Percentiles rank a stretch among this genome's conserved stretches.
These are phyloP conservation scores for Copromyces sp. DNA, from an alignment of 495 filamentous ascomycete genomes.

Conservation along the genomic window DNA sequence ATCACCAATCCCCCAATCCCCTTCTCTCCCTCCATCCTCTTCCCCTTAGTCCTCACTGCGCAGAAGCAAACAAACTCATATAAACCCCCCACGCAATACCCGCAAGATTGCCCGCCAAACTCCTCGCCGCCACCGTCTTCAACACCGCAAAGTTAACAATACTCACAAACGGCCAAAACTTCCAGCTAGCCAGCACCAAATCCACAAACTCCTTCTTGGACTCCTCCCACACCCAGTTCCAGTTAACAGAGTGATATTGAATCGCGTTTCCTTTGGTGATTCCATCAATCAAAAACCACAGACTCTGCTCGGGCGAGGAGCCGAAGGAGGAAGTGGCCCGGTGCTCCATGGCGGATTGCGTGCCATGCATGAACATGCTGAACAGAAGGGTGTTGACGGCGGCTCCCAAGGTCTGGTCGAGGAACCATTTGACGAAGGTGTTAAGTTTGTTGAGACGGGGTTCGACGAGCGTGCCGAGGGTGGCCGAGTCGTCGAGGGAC, in stretches of 20 bases:
- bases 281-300: slow-evolving; percentile 10
- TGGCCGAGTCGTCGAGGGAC: slow-evolving; percentile 31
- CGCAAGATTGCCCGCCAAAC: slow-evolving; percentile 67
- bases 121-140: slow-evolving; percentile 58
- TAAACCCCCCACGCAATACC: slow-evolving; percentile 84
- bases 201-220: slow-evolving; percentile 52
- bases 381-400: slow-evolving; percentile 72
- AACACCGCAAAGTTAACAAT: slow-evolving; percentile 70
- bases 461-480: slow-evolving; percentile 31
- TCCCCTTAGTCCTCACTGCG: slow-evolving; percentile 18
- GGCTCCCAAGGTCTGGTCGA: slow-evolving; percentile 75
- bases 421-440: slow-evolving; percentile 65
- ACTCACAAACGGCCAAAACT: slow-evolving; percentile 78
- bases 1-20: neutral
- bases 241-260: slow-evolving; percentile 23
- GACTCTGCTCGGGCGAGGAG: slow-evolving; percentile 8
- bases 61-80: slow-evolving; percentile 55
- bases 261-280: slow-evolving; percentile 11
- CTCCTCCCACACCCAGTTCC: slow-evolving; percentile 19
- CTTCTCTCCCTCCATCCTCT: neutral
- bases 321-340: neutral
- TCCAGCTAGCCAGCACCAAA: slow-evolving; percentile 63
- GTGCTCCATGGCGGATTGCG: slow-evolving; percentile 30
- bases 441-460: slow-evolving; percentile 54
- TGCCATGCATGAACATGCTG: slow-evolving; percentile 34